A percentile compares a stretch with the other conserved stretches of the same genome.
These are phyloP conservation scores for Rachicladosporium sp. DNA, from an alignment of 2,329 filamentous ascomycete genomes.

Conservation along the genomic window DNA sequence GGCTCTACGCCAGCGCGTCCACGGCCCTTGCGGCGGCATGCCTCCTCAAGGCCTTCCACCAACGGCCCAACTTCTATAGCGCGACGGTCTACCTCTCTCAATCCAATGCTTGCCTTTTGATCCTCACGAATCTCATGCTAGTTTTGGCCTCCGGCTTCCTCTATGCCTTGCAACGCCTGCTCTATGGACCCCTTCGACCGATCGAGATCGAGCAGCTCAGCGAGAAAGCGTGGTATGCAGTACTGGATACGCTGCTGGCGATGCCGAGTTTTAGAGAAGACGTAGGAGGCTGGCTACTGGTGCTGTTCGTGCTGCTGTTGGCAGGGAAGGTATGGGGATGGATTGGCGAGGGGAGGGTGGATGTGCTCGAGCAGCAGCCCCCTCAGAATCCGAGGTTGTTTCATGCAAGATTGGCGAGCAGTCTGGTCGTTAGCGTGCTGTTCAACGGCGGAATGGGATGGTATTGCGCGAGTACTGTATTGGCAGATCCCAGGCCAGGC, in stretches of 20 bases:
- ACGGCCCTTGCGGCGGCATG: conserved; percentile 73
- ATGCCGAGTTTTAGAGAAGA: conserved; percentile 98
- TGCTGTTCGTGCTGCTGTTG: conserved; percentile 89
- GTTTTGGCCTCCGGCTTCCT: conserved; percentile 69
- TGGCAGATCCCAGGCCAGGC: conserved; percentile 78
- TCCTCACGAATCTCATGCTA: conserved; percentile 81
- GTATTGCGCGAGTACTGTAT: conserved; percentile 71
- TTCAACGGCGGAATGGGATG: conserved; percentile 72
- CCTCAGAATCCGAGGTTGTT: conserved; percentile 80
- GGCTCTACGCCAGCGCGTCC: conserved; percentile 41
- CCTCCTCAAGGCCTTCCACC: conserved; percentile 79
- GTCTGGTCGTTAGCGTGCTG: conserved; percentile 64
- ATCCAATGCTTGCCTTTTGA: conserved; percentile 90
- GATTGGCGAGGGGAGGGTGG: conserved; percentile 91
- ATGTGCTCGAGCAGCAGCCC: conserved; percentile 88
- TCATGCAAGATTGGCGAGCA: conserved; percentile 68
- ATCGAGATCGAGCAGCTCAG: conserved; percentile 96
- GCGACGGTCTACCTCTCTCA: conserved; percentile 94
- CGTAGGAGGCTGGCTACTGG: conserved; percentile 83
- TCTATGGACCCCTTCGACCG: conserved; percentile 79
- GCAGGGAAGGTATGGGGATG: conserved; percentile 97
- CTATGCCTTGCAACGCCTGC: conserved; percentile 76
- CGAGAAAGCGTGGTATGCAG: conserved; percentile 95
- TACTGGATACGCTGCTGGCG: conserved; percentile 89
- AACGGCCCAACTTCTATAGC: conserved; percentile 96